Conservation (phyloP, 106 monocot genomes). For the Platanthera zijinensis region DNA sequence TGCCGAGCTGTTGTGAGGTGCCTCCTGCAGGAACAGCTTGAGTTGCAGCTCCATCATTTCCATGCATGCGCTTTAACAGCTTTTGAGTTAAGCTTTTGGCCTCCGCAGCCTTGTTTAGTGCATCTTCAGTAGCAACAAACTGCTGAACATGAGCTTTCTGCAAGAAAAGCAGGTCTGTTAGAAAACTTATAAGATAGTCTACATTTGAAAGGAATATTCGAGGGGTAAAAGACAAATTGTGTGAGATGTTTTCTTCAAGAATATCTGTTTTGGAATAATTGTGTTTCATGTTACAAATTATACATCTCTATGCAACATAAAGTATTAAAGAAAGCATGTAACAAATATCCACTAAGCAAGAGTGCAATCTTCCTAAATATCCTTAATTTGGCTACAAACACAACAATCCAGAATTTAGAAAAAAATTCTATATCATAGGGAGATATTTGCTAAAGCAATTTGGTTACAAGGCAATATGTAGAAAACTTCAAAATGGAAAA, state of each 20-base stretch:
- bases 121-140: slow-evolving; percentile 98
- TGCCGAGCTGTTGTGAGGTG: slow-evolving; percentile 52
- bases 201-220: not conserved
- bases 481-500: no score
- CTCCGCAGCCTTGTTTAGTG: slow-evolving; percentile 90
- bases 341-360: not conserved
- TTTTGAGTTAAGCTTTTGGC: slow-evolving; percentile 69
- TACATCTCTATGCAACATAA: not conserved
- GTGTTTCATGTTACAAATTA: not conserved
- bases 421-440: no score
- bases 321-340: not conserved
- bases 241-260: not conserved
- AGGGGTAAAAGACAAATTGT: not conserved
- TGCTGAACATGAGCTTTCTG: slow-evolving; percentile 99
- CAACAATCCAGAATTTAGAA: no score
- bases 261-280: slow-evolving; percentile 1
- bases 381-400: not conserved
- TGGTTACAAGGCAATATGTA: no score
- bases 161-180: slow-evolving; percentile 12
- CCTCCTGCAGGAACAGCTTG: slow-evolving; percentile 43
- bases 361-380: not conserved
- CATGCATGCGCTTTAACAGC: slow-evolving; percentile 75
- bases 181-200: not conserved
- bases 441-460: no score
- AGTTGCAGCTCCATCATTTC: slow-evolving; percentile 40